phyloP scores from a whole-genome alignment of 257 asterid species.

The Solanum arcanum region DNA sequence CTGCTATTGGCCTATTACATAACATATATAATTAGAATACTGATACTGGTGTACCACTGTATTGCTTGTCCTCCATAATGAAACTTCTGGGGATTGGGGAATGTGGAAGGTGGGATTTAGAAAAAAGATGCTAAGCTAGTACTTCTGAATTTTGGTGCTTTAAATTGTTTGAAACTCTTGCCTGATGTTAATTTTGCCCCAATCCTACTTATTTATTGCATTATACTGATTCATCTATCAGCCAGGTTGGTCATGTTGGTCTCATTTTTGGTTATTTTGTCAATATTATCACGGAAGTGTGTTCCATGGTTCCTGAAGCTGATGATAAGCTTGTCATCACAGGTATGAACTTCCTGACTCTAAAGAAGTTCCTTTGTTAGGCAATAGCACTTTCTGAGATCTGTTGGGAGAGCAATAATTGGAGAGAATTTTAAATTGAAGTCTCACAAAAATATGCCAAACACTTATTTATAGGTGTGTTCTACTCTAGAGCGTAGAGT shows the following conservation, averaged over 20 bases:
- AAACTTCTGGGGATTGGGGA: background rate
- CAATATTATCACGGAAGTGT: conserved; percentile 79
- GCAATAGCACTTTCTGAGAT: background rate
- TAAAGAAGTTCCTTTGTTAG: background rate
- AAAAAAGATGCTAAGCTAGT: background rate
- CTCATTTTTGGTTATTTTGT: conserved; percentile 62
- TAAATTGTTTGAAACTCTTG: background rate
- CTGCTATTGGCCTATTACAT: background rate
- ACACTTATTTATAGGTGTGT: background rate
- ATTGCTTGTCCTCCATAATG: background rate
- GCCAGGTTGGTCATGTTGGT: conserved; percentile 93
- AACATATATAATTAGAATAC: background rate
- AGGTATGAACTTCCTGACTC: conserved; percentile 31
- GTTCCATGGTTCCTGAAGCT: conserved; percentile 98
- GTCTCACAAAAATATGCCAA: background rate
- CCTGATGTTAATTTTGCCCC: background rate
- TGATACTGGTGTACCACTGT: background rate
- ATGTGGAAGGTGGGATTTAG: background rate
- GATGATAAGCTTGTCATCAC: conserved; percentile 97
- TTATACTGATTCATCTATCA: conserved; percentile 44
- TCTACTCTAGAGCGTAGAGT: background rate
- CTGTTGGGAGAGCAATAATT: background rate
- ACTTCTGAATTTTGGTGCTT: background rate
- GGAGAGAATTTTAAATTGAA: background rate
- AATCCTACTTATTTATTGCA: conserved; percentile 5